A percentile compares a stretch with the other conserved stretches of the same genome.
Evolutionary conservation across 768 basidiomycete genomes (phyloP).

Genomic region (Mycena crocata): DNA sequence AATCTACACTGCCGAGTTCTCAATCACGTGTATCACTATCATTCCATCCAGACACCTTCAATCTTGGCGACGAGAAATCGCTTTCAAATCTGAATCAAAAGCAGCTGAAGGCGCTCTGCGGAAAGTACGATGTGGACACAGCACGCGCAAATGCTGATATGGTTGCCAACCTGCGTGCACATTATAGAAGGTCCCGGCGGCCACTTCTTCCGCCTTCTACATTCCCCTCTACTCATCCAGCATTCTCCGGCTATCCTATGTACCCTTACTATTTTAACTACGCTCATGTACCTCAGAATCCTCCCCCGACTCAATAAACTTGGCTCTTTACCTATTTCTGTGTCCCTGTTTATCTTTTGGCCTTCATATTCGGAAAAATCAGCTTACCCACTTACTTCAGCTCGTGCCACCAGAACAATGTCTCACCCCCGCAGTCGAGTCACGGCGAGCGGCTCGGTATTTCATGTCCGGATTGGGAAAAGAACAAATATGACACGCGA

Average conservation of each 20-base stretch:
- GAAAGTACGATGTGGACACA: not conserved
- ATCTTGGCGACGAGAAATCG: not conserved
- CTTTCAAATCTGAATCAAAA: not conserved
- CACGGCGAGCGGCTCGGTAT: no score
- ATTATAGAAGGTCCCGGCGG: not conserved
- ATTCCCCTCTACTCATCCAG: not conserved
- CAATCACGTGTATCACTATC: not conserved
- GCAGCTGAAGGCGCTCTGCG: not conserved
- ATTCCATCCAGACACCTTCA: not conserved
- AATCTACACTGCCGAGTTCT: no score
- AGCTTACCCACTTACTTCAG: no score
- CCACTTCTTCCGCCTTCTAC: not conserved
- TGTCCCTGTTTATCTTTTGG: no score
- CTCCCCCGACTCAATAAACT: no score
- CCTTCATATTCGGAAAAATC: no score
- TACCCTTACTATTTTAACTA: not conserved
- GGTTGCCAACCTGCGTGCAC: not conserved
- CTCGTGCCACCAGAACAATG: no score
- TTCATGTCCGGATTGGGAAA: no score
- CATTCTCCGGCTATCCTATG: not conserved
- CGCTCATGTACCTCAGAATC: no score
- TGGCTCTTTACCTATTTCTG: no score
- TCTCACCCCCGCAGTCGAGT: no score
- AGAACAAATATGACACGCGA: no score
- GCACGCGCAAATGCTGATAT: constrained; percentile 4